phyloP scores from a whole-genome alignment of 176 grass and related monocot genomes.

The Ananas comosus region DNA sequence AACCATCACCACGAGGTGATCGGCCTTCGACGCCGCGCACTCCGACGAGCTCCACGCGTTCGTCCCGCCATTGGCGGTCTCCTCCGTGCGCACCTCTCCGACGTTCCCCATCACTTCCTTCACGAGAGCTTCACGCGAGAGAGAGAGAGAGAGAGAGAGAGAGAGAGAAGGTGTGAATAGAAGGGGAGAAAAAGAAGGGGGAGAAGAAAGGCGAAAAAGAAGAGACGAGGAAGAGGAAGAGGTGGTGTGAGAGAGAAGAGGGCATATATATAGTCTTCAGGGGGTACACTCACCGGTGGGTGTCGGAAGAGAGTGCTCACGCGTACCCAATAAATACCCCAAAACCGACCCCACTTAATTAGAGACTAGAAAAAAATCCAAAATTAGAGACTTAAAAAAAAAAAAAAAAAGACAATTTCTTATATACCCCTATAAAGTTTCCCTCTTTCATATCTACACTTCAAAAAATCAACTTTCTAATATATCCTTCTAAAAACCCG shows the following conservation, averaged over 20 bases:
- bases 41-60: neutral
- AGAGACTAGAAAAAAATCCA: no score
- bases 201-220: neutral
- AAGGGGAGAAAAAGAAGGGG: neutral
- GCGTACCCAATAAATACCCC: no score
- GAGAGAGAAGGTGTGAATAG: neutral
- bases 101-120: neutral
- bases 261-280: neutral
- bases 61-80: neutral
- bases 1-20: slow-evolving; percentile 67
- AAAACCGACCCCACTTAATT: no score
- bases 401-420: no score
- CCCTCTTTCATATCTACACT: no score
- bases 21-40: neutral
- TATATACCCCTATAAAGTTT: no score
- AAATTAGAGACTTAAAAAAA: no score
- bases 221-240: neutral
- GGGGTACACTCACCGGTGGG: no score
- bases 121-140: neutral
- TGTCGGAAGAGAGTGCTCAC: no score
- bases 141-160: neutral
- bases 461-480: no score
- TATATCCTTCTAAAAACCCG: no score
- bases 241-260: neutral
- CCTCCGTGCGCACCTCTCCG: neutral